Percentiles rank a stretch among this genome's conserved stretches.
Conservation (phyloP, 2,329 filamentous ascomycete species). For the Colletotrichum acutatum region DNA sequence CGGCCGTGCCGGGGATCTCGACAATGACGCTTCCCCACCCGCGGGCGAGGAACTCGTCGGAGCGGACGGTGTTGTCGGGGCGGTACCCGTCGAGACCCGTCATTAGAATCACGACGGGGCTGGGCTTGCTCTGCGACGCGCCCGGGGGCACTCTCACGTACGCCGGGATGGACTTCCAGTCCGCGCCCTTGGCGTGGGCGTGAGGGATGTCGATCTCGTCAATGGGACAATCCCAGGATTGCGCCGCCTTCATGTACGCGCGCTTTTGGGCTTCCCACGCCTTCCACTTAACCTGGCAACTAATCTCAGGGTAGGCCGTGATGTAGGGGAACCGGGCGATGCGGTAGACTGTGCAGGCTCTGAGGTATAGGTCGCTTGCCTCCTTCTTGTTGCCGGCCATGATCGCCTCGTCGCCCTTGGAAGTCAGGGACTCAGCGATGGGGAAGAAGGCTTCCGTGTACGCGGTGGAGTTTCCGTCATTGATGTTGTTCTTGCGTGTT, state of each 20-base stretch:
- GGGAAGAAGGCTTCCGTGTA: conserved; percentile 75
- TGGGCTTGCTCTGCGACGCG: conserved; percentile 35
- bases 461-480: conserved; percentile 72
- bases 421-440: conserved; percentile 66
- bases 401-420: conserved; percentile 62
- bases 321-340: conserved; percentile 77
- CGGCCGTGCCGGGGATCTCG: conserved; percentile 64
- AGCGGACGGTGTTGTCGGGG: conserved; percentile 70
- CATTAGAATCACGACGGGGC: conserved; percentile 65
- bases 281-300: conserved; percentile 61
- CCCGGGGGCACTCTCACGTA: conserved; percentile 70
- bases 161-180: conserved; percentile 68
- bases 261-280: conserved; percentile 76
- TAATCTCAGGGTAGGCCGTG: conserved; percentile 50
- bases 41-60: conserved; percentile 69
- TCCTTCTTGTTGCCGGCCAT: conserved; percentile 58
- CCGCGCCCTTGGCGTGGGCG: conserved; percentile 56
- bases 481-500: conserved; percentile 59
- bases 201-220: conserved; percentile 72
- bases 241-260: conserved; percentile 68
- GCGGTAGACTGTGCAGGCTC: conserved; percentile 77
- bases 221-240: conserved; percentile 67
- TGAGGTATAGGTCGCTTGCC: conserved; percentile 73
- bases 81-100: conserved; percentile 72
- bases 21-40: conserved; percentile 72